Base-by-base conservation (phyloP, 331 rosid genomes). In the Quercus phellos region DNA sequence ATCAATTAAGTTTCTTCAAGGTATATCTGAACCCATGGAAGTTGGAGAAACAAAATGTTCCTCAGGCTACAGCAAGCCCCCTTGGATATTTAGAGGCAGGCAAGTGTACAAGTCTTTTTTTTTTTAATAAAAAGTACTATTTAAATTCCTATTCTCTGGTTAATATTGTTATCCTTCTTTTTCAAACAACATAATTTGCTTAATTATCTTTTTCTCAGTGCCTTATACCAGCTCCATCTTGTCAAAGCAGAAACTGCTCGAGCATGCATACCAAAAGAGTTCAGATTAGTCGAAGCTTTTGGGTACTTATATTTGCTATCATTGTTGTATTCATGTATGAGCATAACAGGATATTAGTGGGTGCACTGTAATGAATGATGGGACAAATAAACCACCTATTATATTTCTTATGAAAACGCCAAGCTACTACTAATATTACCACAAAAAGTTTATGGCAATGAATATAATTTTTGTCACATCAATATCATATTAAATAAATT, bases 71-170 rank as follows among this genome's bases (percentile, higher is more conserved):
- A 91, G 92, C n/a, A 91, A 82, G 77, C 94, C 99, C 78, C 99
- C 99, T 17, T 94, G 97, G 99, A 74, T 80, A 72, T 94, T 94
- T 68, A 87, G 64, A 77, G 97, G 99, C 87, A 92, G 96, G 99
- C 70, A 77, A 77, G 84, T 59, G 16, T 56, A 21, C 54, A n/a
- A 63, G 51, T 12, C 16, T 61, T 72, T 17, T 71, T 60, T 29
- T 11, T 12, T 55, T 18, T 19, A 0, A 4, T 26, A 21, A 24
- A 14, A 24, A 38, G 12, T 38, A 38, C 1, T 2, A 38, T 13
- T 56, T 18, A 7, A 50, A 42, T n/a, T 32, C 11, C 18, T 8
- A 43, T 74, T 74, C 3, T 18, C 5, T 64, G 68, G 56, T 18
- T 13, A 54, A 24, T 32, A n/a, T 66, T 55, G 32, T 81, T 24